phyloP scores from a whole-genome alignment of 2,329 filamentous ascomycete species.

The Trichothecium sympodiale region DNA sequence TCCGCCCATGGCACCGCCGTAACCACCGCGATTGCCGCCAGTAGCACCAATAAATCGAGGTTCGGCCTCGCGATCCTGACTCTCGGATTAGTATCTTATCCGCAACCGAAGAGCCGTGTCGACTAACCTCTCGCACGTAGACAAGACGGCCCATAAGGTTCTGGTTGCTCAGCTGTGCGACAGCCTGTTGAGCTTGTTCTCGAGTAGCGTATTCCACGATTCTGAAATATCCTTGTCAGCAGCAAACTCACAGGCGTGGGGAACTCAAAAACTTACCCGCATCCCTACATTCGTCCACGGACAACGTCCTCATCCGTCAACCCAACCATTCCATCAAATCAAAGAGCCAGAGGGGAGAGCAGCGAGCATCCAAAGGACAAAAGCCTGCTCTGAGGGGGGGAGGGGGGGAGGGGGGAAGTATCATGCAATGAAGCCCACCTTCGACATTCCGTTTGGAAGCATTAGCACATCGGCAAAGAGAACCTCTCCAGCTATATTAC shows the following conservation, averaged over 20 bases:
- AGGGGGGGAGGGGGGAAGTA: slow-evolving; percentile 31
- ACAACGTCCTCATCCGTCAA: slow-evolving; percentile 96
- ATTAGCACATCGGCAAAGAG: slow-evolving; percentile 98
- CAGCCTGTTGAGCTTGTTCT: slow-evolving; percentile 96
- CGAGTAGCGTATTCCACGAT: slow-evolving; percentile 99
- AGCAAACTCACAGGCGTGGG: too few species aligned
- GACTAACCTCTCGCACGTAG: slow-evolving; percentile 87
- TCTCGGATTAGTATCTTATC: not conserved
- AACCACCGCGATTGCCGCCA: slow-evolving; percentile 50
- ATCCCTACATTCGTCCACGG: slow-evolving; percentile 93
- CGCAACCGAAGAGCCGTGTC: not conserved
- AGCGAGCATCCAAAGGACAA: slow-evolving; percentile 60
- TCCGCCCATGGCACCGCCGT: slow-evolving; percentile 36
- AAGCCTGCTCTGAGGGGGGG: slow-evolving; percentile 51
- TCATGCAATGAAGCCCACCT: slow-evolving; percentile 95
- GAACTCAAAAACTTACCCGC: slow-evolving; percentile 99
- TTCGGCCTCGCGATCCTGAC: slow-evolving; percentile 93
- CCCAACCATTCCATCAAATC: slow-evolving; percentile 78
- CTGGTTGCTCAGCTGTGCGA: slow-evolving; percentile 97
- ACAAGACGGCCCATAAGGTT: slow-evolving; percentile 97
- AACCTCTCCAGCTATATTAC: slow-evolving; percentile 79
- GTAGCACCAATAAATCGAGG: slow-evolving; percentile 82
- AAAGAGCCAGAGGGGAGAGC: slow-evolving; percentile 36
- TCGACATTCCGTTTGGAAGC: slow-evolving; percentile 99
- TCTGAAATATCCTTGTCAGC: slow-evolving; percentile 37